Base-by-base conservation (phyloP, 805 yeast genomes). In the Candida xiaguanensis region DNA sequence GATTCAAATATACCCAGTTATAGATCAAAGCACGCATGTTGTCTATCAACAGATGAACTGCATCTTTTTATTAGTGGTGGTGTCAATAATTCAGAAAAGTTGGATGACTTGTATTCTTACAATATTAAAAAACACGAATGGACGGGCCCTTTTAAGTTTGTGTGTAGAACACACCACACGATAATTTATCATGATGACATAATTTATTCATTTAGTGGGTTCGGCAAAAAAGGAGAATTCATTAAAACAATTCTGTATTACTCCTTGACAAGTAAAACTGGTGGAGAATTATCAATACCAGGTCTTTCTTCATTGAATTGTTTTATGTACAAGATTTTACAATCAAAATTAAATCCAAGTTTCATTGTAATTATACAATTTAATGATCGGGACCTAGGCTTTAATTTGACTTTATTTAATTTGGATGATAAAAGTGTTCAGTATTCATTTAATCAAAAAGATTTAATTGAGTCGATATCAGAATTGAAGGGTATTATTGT, bases 141-240 rank as follows among this genome's bases (percentile, higher is more conserved):
- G 83, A n/a, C n/a, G n/a, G n/a, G n/a, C n/a, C n/a, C n/a, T n/a
- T n/a, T n/a, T n/a, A n/a, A n/a, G n/a, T 78, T 78, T 55, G 73
- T 71, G 11, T 56, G 66, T 9, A 52, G 83, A 18, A 77, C 75
- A 49, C 80, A 76, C 45, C 85, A 79, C 44, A 64, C 55, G 30
- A 66, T 77, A 7, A 55, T 72, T 2, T 65, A 65, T 38, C 56
- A 61, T 39, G 65, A 67, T 25, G 66, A 67, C 46, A 73, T 70
- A 50, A 59, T 79, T 13, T 78, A 74, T 71, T 65, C 80, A 1
- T 77, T 78, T 58, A 82, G 84, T 11, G 84, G n/a, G n/a, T n/a
- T n/a, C n/a, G n/a, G n/a, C n/a, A n/a, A n/a, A n/a, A n/a, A n/a
- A n/a, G n/a, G n/a, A n/a, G n/a, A n/a, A n/a, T n/a, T n/a, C n/a